Evolutionary conservation across 2,329 filamentous ascomycete genomes (phyloP), one percentile per base, ranked within the genome.

Genomic region (Ceratocystis variospora): DNA sequence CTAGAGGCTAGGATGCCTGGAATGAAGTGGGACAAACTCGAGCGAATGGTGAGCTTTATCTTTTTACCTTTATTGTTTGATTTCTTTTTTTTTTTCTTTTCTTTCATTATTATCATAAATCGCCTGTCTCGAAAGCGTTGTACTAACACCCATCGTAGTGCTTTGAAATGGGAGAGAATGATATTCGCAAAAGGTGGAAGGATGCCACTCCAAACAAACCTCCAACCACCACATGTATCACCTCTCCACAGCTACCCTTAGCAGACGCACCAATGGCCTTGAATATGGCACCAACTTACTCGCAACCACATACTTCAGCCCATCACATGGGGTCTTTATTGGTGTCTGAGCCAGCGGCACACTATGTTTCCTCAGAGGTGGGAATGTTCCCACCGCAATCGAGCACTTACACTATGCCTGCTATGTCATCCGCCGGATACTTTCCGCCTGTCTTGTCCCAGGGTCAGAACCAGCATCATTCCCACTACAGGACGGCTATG

Each of bases 11-110:
- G 78, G 66, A 83, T 87, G 37, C 59, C 66, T 3, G 88, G 92
- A n/a, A 90, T 96, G 81, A 89, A 83, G 82, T 94, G 86, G 90
- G 89, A 79, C 70, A 84, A 83, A 7, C 80, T 86, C 45, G 83
- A 87, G 75, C 77, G 79, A 70, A 86, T 85, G 79, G 84, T 86
- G 72, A 70, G 77, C 69, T 7, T 37, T 17, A 5, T 12, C 22
- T 17, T 25, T 41, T 41, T 41, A 5, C 17, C 5, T 50, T 22
- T 15, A 48, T 50, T 19, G 8, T n/a, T 46, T 31, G 17, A 17
- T 1, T 33, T 10, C 46, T 28, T 2, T 1, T 31, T 15, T n/a
- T 28, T 1, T 19, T 2, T 8, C 12, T 28, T 25, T 31, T 28
- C 0, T 19, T 7, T 8, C 8, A 22, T 19, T 3, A 15, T 37